These are phyloP conservation scores for Cladophialophora yegresii DNA, from an alignment of 2,329 filamentous ascomycete genomes.

Conservation along the genomic window DNA sequence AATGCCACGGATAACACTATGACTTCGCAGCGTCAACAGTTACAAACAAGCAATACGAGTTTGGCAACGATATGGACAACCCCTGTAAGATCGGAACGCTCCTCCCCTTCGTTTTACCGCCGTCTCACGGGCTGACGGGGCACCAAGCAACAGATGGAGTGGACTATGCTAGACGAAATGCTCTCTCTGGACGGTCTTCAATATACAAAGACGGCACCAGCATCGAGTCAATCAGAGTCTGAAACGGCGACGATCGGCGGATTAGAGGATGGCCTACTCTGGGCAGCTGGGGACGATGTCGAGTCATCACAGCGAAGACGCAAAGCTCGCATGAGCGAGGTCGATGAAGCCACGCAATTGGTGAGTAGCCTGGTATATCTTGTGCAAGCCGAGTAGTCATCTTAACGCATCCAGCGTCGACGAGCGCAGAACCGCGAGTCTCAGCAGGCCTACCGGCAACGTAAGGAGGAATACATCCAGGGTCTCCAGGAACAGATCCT, in stretches of 20 bases:
- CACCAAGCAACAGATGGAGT: not conserved
- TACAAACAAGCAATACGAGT: not conserved
- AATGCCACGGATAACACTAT: not conserved
- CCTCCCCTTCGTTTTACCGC: not conserved
- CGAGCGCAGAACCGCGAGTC: slow-evolving; percentile 18
- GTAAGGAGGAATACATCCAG: slow-evolving; percentile 12
- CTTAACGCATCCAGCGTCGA: slow-evolving; percentile 8
- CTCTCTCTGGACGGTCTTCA: not conserved
- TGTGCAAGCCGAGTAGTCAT: not conserved
- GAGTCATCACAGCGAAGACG: slow-evolving; percentile 11
- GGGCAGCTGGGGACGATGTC: not conserved
- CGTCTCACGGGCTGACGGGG: not conserved
- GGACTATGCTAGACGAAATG: not conserved
- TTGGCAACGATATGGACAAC: not conserved
- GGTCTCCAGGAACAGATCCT: slow-evolving; percentile 4
- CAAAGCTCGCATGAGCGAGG: slow-evolving; percentile 15
- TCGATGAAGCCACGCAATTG: slow-evolving; percentile 13
- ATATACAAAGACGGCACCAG: not conserved
- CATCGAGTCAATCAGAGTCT: not conserved
- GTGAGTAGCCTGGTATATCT: slow-evolving; percentile 1
- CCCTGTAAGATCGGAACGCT: not conserved
- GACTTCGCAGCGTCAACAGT: not conserved
- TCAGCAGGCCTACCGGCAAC: slow-evolving; percentile 14
- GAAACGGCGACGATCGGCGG: not conserved
- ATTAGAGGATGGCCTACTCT: not conserved